phyloP scores from a whole-genome alignment of 192 early-diverging fungal genomes.

The Phycomyces blakesleeanus region DNA sequence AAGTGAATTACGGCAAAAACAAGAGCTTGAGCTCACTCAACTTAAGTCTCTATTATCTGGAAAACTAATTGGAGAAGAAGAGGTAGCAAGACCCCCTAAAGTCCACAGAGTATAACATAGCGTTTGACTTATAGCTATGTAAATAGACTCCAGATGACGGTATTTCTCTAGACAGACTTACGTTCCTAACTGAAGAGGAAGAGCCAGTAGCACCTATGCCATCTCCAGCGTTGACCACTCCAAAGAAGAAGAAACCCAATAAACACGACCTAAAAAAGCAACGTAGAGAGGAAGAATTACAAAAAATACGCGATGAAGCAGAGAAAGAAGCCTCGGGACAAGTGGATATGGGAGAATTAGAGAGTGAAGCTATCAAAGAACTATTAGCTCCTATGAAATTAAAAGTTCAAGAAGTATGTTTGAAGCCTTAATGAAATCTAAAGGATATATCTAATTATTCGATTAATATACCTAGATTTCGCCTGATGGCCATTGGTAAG shows the following conservation, averaged over 20 bases:
- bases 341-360: slow-evolving; percentile 72
- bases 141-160: slow-evolving; percentile 24
- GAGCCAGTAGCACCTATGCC: slow-evolving; percentile 21
- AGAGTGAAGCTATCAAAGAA: slow-evolving; percentile 62
- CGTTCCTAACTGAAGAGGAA: slow-evolving; percentile 15
- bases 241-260: slow-evolving; percentile 47
- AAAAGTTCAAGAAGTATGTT: slow-evolving; percentile 53
- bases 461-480: slow-evolving; percentile 47
- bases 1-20: slow-evolving; percentile 52
- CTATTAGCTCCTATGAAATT: slow-evolving; percentile 56
- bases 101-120: no score
- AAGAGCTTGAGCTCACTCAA: slow-evolving; percentile 55
- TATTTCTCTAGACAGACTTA: slow-evolving; percentile 25
- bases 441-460: neutral
- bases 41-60: slow-evolving; percentile 24
- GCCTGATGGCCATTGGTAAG: slow-evolving; percentile 90
- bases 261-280: slow-evolving; percentile 53
- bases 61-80: neutral
- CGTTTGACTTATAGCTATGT: no score
- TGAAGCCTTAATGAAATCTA: neutral
- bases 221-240: slow-evolving; percentile 23
- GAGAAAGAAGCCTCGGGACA: slow-evolving; percentile 69
- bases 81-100: no score
- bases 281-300: slow-evolving; percentile 66
- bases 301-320: slow-evolving; percentile 68